Percentiles rank a stretch among this genome's conserved stretches.
These are phyloP conservation scores for Astrothelium macrocarpum DNA, from an alignment of 495 filamentous ascomycete species.

Conservation along the genomic window DNA sequence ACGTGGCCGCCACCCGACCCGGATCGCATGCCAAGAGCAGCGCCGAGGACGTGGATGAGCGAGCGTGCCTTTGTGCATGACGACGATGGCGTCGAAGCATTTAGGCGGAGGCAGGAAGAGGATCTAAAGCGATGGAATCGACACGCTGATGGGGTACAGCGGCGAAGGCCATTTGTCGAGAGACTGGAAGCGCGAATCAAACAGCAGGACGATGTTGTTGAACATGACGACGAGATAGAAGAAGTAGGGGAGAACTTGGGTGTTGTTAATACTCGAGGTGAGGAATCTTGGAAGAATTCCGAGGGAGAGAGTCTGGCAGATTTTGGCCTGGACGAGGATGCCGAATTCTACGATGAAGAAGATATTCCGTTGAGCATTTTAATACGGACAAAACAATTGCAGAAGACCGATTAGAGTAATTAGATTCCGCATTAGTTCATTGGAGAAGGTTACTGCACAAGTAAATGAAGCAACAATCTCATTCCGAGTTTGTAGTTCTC, in stretches of 20 bases:
- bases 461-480: neutral
- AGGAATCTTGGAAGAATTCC: slow-evolving; percentile 67
- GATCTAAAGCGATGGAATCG: slow-evolving; percentile 40
- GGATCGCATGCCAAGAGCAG: slow-evolving; percentile 55
- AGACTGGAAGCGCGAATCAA: slow-evolving; percentile 20
- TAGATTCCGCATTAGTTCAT: neutral
- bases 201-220: slow-evolving; percentile 1
- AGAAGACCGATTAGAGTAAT: neutral
- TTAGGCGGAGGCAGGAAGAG: slow-evolving; percentile 45
- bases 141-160: slow-evolving; percentile 26
- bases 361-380: slow-evolving; percentile 69
- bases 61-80: slow-evolving; percentile 27
- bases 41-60: slow-evolving; percentile 27
- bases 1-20: slow-evolving; percentile 89
- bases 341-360: slow-evolving; percentile 68
- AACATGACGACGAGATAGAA: slow-evolving; percentile 18
- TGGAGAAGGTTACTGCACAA: neutral
- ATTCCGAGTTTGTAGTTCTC: neutral
- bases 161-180: slow-evolving; percentile 44
- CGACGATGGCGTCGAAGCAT: slow-evolving; percentile 44
- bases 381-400: slow-evolving; percentile 24
- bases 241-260: slow-evolving; percentile 27
- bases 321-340: slow-evolving; percentile 83
- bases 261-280: slow-evolving; percentile 36
- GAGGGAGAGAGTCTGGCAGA: slow-evolving; percentile 81